Evolutionary conservation across 2,329 filamentous ascomycete genomes (phyloP).

Genomic region (Trichoderma sp.): DNA sequence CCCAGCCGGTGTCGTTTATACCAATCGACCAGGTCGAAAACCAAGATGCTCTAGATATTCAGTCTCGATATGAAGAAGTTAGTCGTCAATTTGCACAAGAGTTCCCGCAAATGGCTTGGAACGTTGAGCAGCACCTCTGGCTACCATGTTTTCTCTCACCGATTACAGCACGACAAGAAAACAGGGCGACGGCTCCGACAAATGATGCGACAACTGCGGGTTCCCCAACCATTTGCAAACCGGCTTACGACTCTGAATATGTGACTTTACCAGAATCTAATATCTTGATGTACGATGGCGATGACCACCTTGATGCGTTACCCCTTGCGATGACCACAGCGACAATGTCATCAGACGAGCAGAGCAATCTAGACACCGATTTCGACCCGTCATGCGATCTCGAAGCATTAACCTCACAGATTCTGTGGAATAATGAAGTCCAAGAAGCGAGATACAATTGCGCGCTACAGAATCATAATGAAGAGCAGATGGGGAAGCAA

Average conservation of each 20-base stretch:
- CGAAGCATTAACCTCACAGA: neutral
- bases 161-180: neutral
- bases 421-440: neutral
- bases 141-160: neutral
- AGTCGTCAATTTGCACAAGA: constrained; percentile 3
- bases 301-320: neutral
- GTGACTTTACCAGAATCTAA: neutral
- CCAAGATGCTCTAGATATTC: neutral
- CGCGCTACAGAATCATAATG: neutral
- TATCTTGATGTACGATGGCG: neutral
- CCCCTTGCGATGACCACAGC: neutral
- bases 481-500: neutral
- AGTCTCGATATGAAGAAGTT: neutral
- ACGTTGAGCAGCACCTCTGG: neutral
- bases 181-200: neutral
- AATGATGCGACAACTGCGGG: neutral
- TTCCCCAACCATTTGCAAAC: neutral
- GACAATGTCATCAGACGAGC: neutral
- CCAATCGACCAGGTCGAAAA: neutral
- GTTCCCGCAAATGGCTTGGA: neutral
- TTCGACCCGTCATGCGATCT: neutral
- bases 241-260: neutral
- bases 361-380: neutral
- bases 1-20: neutral
- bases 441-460: neutral